Evolutionary conservation across 176 grass and related monocot genomes (phyloP).

Genomic region (Oryza rufipogon): DNA sequence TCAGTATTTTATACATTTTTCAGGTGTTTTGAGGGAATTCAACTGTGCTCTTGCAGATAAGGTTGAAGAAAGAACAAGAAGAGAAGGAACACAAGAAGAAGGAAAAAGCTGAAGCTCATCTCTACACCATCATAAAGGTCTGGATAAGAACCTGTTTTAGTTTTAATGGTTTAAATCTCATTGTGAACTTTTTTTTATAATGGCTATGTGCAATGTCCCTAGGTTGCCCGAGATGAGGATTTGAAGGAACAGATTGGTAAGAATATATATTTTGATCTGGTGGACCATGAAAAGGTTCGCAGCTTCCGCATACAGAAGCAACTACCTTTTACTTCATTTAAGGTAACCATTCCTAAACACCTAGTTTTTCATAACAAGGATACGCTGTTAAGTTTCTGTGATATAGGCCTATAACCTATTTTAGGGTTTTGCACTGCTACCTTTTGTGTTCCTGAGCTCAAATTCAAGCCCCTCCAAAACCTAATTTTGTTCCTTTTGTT

Average conservation of each 20-base stretch:
- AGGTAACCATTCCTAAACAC: constrained; percentile 56
- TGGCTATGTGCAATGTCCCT: constrained; percentile 33
- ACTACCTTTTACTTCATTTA: constrained; percentile 84
- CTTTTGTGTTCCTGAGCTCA: constrained; percentile 26
- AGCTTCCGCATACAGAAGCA: constrained; percentile 99
- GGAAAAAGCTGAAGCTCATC: constrained; percentile 96
- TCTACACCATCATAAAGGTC: constrained; percentile 98
- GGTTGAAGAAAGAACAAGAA: constrained; percentile 99
- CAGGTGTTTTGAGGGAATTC: constrained; percentile 24
- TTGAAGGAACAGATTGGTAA: constrained; percentile 84
- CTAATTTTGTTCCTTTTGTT: constrained; percentile 3
- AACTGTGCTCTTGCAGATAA: constrained; percentile 69
- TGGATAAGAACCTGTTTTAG: constrained; percentile 26
- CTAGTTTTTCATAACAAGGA: constrained; percentile 16
- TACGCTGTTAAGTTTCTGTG: constrained; percentile 2
- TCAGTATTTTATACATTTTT: constrained; percentile 22
- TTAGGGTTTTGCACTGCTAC: neutral
- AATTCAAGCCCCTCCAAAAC: neutral
- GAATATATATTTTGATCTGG: constrained; percentile 92
- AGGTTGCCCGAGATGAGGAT: constrained; percentile 91
- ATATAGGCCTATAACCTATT: neutral
- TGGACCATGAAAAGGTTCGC: constrained; percentile 98
- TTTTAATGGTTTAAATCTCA: constrained; percentile 23
- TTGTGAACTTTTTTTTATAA: constrained; percentile 25
- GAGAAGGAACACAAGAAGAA: constrained; percentile 99